Conservation (phyloP, 768 basidiomycete genomes). For the Mycena filopes region DNA sequence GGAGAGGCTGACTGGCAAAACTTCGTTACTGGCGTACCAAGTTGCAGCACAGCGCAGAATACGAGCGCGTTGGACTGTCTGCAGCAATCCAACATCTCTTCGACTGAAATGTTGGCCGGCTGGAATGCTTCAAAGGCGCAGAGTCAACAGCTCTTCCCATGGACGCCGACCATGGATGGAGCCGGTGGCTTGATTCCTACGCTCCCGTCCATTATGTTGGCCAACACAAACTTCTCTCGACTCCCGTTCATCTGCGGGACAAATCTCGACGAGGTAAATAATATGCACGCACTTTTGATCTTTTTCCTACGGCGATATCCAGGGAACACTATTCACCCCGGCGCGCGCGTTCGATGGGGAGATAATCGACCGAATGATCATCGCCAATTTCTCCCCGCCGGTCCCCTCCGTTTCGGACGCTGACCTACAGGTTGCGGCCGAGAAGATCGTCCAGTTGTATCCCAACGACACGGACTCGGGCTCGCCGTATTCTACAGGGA, state of each 20-base stretch:
- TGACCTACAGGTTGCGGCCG: constrained; percentile 37
- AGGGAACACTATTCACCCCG: constrained; percentile 6
- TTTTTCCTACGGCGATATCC: no score
- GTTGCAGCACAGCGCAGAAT: constrained; percentile 35
- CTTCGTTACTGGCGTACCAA: constrained; percentile 42
- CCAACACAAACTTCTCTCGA: constrained; percentile 43
- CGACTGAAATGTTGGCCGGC: constrained; percentile 41
- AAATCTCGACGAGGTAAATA: constrained; percentile 54
- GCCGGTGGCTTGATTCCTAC: constrained; percentile 46
- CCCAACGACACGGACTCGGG: constrained; percentile 51
- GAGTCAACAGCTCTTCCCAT: constrained; percentile 40
- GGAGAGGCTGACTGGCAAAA: constrained; percentile 43
- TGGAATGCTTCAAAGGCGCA: constrained; percentile 33
- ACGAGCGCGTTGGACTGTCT: constrained; percentile 45
- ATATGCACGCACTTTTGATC: no score
- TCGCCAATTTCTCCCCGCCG: constrained; percentile 13
- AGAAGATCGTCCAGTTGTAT: constrained; percentile 48
- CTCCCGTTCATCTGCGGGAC: constrained; percentile 58
- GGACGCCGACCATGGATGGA: constrained; percentile 52
- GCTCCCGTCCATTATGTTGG: constrained; percentile 44
- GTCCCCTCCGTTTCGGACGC: background rate
- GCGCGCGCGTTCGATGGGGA: background rate
- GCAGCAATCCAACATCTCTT: constrained; percentile 31
- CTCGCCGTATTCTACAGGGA: constrained; percentile 53
- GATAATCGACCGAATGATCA: background rate